phyloP scores from a whole-genome alignment of 345 rosid species.

The Erucastrum elatum region DNA sequence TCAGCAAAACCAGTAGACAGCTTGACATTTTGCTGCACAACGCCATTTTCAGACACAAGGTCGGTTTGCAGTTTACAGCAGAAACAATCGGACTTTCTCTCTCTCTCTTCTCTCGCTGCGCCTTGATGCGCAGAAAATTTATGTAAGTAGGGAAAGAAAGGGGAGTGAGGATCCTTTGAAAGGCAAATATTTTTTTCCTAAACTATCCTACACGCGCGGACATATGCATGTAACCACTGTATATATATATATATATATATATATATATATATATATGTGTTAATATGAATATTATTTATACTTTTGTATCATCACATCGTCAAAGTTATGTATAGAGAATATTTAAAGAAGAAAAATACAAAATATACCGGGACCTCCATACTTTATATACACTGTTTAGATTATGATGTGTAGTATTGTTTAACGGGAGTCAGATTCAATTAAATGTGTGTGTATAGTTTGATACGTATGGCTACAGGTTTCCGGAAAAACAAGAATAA shows the following conservation, averaged over 20 bases:
- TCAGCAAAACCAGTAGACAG: constrained; percentile 47
- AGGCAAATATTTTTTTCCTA: constrained; percentile 17
- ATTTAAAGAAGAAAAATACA: constrained; percentile 32
- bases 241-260: neutral
- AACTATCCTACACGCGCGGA: constrained; percentile 23
- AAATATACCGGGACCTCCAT: constrained; percentile 24
- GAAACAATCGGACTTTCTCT: constrained; percentile 27
- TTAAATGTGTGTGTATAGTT: constrained; percentile 16
- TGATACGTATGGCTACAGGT: constrained; percentile 20
- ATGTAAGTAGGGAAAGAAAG: constrained; percentile 24
- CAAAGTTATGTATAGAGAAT: constrained; percentile 28
- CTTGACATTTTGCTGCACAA: constrained; percentile 37
- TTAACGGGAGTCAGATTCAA: constrained; percentile 11
- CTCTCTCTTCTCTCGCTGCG: constrained; percentile 3
- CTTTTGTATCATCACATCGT: constrained; percentile 37
- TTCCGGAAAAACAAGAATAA: constrained; percentile 25
- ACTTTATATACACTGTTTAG: neutral
- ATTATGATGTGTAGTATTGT: neutral
- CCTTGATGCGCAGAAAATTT: constrained; percentile 23
- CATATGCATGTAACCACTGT: constrained; percentile 29
- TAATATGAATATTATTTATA: neutral
- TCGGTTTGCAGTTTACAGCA: constrained; percentile 4
- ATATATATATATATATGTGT: neutral
- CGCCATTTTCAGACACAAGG: constrained; percentile 38
- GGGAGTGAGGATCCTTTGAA: constrained; percentile 6